Conservation (phyloP, 148 eudicot species). For the Cornus florida region DNA sequence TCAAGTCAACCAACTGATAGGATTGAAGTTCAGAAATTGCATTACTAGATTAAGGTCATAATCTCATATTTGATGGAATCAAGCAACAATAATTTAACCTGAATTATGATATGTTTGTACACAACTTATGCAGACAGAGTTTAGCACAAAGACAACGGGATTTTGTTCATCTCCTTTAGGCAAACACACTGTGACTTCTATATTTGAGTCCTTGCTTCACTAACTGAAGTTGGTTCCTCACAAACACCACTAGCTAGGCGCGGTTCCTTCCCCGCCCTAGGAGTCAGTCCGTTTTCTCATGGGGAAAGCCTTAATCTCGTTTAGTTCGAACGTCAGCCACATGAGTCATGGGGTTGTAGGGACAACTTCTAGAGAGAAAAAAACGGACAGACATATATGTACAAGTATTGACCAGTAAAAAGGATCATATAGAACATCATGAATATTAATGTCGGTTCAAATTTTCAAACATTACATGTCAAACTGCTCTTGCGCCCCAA, state of each 20-base stretch:
- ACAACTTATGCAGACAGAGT: not conserved
- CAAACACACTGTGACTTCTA: not conserved
- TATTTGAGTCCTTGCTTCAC: not conserved
- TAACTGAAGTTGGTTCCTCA: too few relatives aligned
- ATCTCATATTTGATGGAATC: not conserved
- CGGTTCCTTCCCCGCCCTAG: too few relatives aligned
- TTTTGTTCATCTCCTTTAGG: not conserved
- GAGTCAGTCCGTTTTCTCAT: too few relatives aligned
- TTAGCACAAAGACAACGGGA: not conserved
- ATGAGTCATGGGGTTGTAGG: too few relatives aligned
- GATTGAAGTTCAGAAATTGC: not conserved
- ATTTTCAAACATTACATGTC: not conserved
- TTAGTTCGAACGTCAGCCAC: too few relatives aligned
- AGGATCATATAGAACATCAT: not conserved
- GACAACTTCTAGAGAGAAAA: too few relatives aligned
- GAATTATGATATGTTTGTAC: not conserved
- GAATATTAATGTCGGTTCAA: not conserved
- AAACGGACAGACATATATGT: not conserved
- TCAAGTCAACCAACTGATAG: slow-evolving; percentile 55
- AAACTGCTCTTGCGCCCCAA: not conserved
- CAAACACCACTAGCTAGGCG: too few relatives aligned
- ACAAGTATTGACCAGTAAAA: not conserved
- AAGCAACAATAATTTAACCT: not conserved
- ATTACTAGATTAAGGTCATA: not conserved
- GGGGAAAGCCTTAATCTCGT: too few relatives aligned